These are phyloP conservation scores for Alternaria sp. DNA, from an alignment of 2,329 filamentous ascomycete genomes.

Conservation along the genomic window DNA sequence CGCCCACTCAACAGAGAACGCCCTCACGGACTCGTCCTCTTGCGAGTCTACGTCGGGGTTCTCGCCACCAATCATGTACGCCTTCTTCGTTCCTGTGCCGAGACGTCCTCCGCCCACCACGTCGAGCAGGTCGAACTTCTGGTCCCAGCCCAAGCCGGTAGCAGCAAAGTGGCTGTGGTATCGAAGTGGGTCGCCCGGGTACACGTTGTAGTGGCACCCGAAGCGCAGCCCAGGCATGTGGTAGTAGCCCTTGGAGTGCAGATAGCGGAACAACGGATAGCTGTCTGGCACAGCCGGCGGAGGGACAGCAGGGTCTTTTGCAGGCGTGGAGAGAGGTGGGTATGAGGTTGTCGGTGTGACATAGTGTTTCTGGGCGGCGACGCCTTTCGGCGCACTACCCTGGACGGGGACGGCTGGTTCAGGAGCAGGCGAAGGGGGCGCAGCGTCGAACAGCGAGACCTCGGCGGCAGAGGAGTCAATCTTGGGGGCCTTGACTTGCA, in stretches of 20 bases:
- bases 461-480: slow-evolving; percentile 13
- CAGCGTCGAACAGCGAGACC: slow-evolving; percentile 39
- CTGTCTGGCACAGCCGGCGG: slow-evolving; percentile 50
- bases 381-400: slow-evolving; percentile 19
- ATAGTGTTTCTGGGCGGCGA: slow-evolving; percentile 38
- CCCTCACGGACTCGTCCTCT: slow-evolving; percentile 62
- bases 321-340: slow-evolving; percentile 42
- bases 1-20: slow-evolving; percentile 92
- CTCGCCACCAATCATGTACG: slow-evolving; percentile 82
- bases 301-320: slow-evolving; percentile 25
- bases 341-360: slow-evolving; percentile 59
- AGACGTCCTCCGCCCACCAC: slow-evolving; percentile 85
- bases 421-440: slow-evolving; percentile 18
- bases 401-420: slow-evolving; percentile 14
- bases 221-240: slow-evolving; percentile 93
- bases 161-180: slow-evolving; percentile 96
- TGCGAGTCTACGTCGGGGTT: slow-evolving; percentile 33
- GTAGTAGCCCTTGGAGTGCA: slow-evolving; percentile 83
- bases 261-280: slow-evolving; percentile 80
- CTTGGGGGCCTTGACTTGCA: slow-evolving; percentile 14
- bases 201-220: slow-evolving; percentile 92
- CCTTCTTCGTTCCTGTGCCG: slow-evolving; percentile 96
- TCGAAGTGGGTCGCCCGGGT: slow-evolving; percentile 91
- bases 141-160: slow-evolving; percentile 84
- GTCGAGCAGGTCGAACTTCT: slow-evolving; percentile 84